A percentile compares a stretch with the other conserved stretches of the same genome.
Conservation (phyloP, 768 basidiomycete species). For the Termitomyces sp. region DNA sequence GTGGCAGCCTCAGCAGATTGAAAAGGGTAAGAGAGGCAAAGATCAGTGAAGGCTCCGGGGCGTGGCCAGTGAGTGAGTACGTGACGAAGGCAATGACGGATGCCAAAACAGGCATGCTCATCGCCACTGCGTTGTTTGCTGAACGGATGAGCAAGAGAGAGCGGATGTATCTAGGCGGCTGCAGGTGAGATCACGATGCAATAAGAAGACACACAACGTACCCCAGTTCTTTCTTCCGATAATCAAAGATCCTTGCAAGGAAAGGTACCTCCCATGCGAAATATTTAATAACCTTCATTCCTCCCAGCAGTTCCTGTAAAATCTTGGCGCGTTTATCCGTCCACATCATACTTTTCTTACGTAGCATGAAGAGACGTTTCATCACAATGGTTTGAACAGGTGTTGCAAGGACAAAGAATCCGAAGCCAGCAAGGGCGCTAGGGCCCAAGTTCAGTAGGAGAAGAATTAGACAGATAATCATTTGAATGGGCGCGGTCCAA, state of each 20-base stretch:
- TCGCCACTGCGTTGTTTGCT: constrained; percentile 62
- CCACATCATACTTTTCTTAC: constrained; percentile 79
- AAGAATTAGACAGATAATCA: constrained; percentile 72
- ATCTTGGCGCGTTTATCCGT: constrained; percentile 89
- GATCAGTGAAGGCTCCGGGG: constrained; percentile 64
- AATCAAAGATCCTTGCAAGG: constrained; percentile 65
- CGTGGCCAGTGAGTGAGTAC: constrained; percentile 71
- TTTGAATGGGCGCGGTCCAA: constrained; percentile 76
- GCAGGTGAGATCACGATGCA: not conserved
- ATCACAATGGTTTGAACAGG: constrained; percentile 74
- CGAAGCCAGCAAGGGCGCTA: constrained; percentile 52
- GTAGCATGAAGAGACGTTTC: constrained; percentile 65
- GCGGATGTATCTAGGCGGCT: constrained; percentile 51
- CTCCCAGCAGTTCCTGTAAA: constrained; percentile 84
- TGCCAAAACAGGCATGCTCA: constrained; percentile 74
- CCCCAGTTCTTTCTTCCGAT: constrained; percentile 69
- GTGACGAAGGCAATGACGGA: constrained; percentile 76
- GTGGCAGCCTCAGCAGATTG: constrained; percentile 75
- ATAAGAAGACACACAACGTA: constrained; percentile 26
- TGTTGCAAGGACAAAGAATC: constrained; percentile 61
- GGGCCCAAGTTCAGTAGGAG: constrained; percentile 73
- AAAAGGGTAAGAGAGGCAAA: constrained; percentile 87
- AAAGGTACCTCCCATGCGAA: constrained; percentile 89
- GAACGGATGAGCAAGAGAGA: constrained; percentile 63
- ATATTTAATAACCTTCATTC: constrained; percentile 91